A percentile compares a stretch with the other conserved stretches of the same genome.
These are phyloP conservation scores for Globisporangium cystogenes DNA, from an alignment of 352 stramenopile species.

Conservation along the genomic window DNA sequence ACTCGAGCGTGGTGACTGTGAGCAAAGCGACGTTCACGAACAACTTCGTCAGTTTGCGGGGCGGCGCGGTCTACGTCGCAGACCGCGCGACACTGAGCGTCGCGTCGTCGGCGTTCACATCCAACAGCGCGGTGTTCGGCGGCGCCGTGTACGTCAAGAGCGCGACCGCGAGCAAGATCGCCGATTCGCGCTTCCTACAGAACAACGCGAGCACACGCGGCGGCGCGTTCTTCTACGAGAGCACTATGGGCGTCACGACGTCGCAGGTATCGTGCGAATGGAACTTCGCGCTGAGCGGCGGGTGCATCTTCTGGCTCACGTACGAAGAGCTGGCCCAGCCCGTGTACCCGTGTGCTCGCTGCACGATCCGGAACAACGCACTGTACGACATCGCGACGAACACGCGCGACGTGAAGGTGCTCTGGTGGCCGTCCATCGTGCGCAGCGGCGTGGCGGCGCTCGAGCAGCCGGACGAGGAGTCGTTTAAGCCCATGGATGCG, in stretches of 20 bases:
- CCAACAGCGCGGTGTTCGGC: constrained; percentile 28
- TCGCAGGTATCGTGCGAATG: constrained; percentile 19
- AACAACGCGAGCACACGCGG: constrained; percentile 36
- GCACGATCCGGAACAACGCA: constrained; percentile 33
- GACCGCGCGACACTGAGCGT: constrained; percentile 21
- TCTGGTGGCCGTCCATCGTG: constrained; percentile 54
- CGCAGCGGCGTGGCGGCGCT: constrained; percentile 33
- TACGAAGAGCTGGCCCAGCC: constrained; percentile 12
- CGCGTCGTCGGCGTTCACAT: constrained; percentile 11
- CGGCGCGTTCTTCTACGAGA: constrained; percentile 43
- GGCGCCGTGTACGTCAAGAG: constrained; percentile 33
- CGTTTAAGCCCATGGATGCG: constrained; percentile 23
- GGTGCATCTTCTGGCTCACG: constrained; percentile 62
- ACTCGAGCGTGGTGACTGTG: constrained; percentile 13
- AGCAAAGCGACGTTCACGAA: constrained; percentile 9
- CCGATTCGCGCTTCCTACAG: constrained; percentile 14
- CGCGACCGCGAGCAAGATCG: constrained; percentile 11
- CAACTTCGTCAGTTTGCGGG: constrained; percentile 19
- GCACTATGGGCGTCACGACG: constrained; percentile 17
- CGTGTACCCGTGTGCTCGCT: constrained; percentile 29
- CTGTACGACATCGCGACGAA: constrained; percentile 61
- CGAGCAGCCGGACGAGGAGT: constrained; percentile 44
- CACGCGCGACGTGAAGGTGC: constrained; percentile 36
- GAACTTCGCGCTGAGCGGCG: constrained; percentile 45
- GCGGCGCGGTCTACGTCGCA: constrained; percentile 29